These are phyloP conservation scores for Lachancea mirantina DNA, from an alignment of 805 yeast genomes.

Conservation along the genomic window DNA sequence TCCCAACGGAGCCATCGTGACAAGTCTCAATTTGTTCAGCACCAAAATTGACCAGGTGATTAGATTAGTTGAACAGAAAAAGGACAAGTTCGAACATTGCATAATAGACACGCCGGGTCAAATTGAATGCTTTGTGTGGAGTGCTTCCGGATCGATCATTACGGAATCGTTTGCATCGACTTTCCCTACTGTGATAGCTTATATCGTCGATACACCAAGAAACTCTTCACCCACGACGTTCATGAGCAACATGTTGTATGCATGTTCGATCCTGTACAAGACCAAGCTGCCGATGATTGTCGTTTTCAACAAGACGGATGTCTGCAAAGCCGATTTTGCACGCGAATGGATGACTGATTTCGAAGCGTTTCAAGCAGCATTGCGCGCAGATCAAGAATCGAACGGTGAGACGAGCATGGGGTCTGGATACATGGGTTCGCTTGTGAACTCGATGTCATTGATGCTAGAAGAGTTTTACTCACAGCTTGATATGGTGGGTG, in stretches of 20 bases:
- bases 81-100: slow-evolving; percentile 51
- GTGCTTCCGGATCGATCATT: slow-evolving; percentile 93
- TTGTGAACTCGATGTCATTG: slow-evolving; percentile 89
- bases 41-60: slow-evolving; percentile 97
- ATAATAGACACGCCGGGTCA: slow-evolving; percentile 98
- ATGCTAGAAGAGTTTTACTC: slow-evolving; percentile 95
- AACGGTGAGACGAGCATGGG: slow-evolving; percentile 46
- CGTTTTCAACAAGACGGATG: slow-evolving; percentile 94
- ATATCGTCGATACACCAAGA: slow-evolving; percentile 94
- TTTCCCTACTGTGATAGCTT: slow-evolving; percentile 92
- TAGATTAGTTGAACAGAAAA: slow-evolving; percentile 70
- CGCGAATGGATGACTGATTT: slow-evolving; percentile 97
- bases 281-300: slow-evolving; percentile 95
- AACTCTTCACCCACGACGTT: slow-evolving; percentile 92
- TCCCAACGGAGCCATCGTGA: slow-evolving; percentile 97
- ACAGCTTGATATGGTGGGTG: slow-evolving; percentile 86
- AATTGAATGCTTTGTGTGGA: slow-evolving; percentile 97
- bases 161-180: slow-evolving; percentile 95
- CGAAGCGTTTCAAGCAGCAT: slow-evolving; percentile 79
- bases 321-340: slow-evolving; percentile 76
- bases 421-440: slow-evolving; percentile 89
- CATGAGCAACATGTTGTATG: slow-evolving; percentile 96
- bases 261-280: slow-evolving; percentile 93
- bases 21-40: slow-evolving; percentile 83
- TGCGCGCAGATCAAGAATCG: slow-evolving; percentile 57